These are phyloP conservation scores for Escovopsis weberi DNA, from an alignment of 2,329 filamentous ascomycete species.

Conservation along the genomic window DNA sequence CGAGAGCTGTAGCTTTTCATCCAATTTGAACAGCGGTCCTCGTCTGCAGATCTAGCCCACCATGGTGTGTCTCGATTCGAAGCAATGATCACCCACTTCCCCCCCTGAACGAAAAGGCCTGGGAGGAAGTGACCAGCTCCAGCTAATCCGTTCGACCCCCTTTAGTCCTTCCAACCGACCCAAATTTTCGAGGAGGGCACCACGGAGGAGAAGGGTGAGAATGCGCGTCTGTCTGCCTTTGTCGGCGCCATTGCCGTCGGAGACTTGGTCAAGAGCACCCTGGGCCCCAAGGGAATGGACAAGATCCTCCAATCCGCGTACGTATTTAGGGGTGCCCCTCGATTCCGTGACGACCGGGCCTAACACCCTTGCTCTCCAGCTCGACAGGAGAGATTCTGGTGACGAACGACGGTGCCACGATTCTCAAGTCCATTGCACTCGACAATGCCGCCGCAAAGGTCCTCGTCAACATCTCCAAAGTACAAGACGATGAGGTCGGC, in stretches of 20 bases:
- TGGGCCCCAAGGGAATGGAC: constrained; percentile 98
- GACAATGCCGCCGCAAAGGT: constrained; percentile 98
- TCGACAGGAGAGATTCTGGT: constrained; percentile 97
- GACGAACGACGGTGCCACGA: constrained; percentile 96
- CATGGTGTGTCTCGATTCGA: constrained; percentile 11
- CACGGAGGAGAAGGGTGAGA: constrained; percentile 96
- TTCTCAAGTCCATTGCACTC: constrained; percentile 93
- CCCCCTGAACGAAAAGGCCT: too few species aligned
- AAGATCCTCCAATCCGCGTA: constrained; percentile 94
- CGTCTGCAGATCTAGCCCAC: constrained; percentile 5
- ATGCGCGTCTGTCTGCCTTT: constrained; percentile 95
- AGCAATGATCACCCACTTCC: background rate
- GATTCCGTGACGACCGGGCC: background rate
- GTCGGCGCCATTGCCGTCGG: constrained; percentile 96
- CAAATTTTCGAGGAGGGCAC: constrained; percentile 98
- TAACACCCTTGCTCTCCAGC: constrained; percentile 27
- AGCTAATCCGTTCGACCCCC: background rate
- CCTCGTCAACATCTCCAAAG: constrained; percentile 97
- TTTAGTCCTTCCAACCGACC: constrained; percentile 63
- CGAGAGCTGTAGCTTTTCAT: too few species aligned
- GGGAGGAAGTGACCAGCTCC: too few species aligned
- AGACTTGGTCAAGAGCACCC: constrained; percentile 90
- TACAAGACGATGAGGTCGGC: constrained; percentile 96
- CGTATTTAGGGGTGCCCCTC: constrained; percentile 19
- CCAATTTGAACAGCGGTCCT: too few species aligned